Evolutionary conservation across 768 basidiomycete species (phyloP).

Genomic region (Calocera viscosa): DNA sequence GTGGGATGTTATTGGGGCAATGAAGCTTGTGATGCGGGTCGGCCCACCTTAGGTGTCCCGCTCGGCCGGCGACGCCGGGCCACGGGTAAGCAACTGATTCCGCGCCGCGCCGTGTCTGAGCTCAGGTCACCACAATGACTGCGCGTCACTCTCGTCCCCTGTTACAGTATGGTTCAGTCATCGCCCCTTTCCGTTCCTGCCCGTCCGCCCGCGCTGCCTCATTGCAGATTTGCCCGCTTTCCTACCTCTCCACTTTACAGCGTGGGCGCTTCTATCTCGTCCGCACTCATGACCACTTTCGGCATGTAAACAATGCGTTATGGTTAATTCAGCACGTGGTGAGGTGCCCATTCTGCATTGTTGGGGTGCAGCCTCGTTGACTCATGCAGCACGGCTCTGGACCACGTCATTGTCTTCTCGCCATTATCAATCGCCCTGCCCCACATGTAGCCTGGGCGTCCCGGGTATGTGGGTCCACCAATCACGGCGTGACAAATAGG

Average conservation of each 20-base stretch:
- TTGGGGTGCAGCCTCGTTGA: not conserved
- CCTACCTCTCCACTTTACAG: not conserved
- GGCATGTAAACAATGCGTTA: not conserved
- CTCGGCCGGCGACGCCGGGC: constrained; percentile 6
- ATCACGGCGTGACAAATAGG: not conserved
- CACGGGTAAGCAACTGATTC: constrained; percentile 4
- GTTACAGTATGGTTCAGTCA: not conserved
- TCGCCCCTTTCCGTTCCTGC: not conserved
- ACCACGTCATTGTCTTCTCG: constrained; percentile 1
- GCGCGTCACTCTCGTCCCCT: not conserved
- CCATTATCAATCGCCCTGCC: not conserved
- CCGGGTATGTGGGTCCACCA: not conserved
- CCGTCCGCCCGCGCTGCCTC: not conserved
- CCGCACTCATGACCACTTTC: not conserved
- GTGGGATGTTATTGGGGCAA: not conserved
- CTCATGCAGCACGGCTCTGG: not conserved
- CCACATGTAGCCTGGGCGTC: not conserved
- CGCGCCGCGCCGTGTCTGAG: constrained; percentile 3
- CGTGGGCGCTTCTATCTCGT: not conserved
- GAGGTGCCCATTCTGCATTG: not conserved
- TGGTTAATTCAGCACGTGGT: not conserved
- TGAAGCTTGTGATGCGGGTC: constrained; percentile 3
- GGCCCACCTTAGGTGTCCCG: not conserved
- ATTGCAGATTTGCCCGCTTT: not conserved
- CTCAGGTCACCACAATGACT: not conserved